These are phyloP conservation scores for Ilyonectria sp. DNA, from an alignment of 2,329 filamentous ascomycete species.

Conservation along the genomic window DNA sequence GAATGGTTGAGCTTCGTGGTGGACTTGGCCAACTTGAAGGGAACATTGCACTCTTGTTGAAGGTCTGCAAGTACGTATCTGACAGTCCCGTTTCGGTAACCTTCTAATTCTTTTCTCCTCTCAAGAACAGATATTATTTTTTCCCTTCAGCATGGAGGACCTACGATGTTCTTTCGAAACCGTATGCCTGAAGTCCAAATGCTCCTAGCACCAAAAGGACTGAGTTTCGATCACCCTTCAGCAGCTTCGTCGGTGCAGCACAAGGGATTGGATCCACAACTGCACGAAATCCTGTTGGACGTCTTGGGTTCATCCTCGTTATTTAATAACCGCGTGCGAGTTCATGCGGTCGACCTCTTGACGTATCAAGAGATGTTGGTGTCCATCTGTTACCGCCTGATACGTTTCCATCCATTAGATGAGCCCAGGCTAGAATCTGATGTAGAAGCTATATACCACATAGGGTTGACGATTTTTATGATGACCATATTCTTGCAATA, in stretches of 20 bases:
- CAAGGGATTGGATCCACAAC: not conserved
- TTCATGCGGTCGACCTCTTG: not conserved
- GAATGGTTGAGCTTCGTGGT: constrained; percentile 40
- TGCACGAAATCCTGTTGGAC: constrained; percentile 14
- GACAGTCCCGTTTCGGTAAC: not conserved
- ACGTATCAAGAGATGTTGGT: constrained; percentile 26
- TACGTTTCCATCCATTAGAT: constrained; percentile 10
- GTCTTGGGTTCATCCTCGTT: not conserved
- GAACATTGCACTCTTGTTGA: constrained; percentile 37
- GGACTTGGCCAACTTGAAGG: constrained; percentile 37
- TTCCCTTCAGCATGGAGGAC: constrained; percentile 28
- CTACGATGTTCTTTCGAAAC: constrained; percentile 34
- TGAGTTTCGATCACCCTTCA: not conserved
- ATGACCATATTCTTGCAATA: constrained; percentile 27
- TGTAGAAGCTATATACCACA: constrained; percentile 21
- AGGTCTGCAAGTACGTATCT: constrained; percentile 45
- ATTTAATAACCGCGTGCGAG: not conserved
- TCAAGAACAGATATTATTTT: constrained; percentile 29
- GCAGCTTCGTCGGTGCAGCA: not conserved
- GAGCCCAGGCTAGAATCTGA: not conserved
- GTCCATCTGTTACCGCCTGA: constrained; percentile 27
- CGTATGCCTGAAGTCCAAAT: constrained; percentile 16
- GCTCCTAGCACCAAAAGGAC: constrained; percentile 17
- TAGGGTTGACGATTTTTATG: constrained; percentile 26
- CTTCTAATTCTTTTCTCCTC: not conserved